Conservation (phyloP, 2,329 filamentous ascomycete species). For the Paracoccidioides brasiliensis region DNA sequence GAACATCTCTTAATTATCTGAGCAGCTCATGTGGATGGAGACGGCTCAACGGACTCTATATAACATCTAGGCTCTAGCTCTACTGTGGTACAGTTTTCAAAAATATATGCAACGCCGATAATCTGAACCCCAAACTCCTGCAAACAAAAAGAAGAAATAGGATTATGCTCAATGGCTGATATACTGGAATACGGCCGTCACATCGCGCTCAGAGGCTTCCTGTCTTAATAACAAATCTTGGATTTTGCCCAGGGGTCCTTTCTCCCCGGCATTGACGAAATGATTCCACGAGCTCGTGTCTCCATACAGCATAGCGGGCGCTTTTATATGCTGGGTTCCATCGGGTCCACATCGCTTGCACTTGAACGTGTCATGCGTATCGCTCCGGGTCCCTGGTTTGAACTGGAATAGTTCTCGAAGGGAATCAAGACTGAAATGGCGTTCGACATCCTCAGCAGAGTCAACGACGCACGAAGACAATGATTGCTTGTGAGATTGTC, state of each 20-base stretch:
- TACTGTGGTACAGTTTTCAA: background rate
- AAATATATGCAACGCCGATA: background rate
- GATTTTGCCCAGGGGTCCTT: slow-evolving; percentile 59
- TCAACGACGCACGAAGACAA: slow-evolving; percentile 94
- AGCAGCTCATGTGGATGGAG: background rate
- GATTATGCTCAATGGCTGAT: slow-evolving; percentile 59
- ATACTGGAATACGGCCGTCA: slow-evolving; percentile 96
- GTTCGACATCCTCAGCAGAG: slow-evolving; percentile 89
- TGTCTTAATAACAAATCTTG: slow-evolving; percentile 85
- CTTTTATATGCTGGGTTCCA: slow-evolving; percentile 76
- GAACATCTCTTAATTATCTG: no score
- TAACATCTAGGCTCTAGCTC: background rate
- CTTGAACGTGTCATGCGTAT: slow-evolving; percentile 98
- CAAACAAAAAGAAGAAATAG: background rate
- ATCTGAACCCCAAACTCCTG: background rate
- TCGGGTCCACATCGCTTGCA: slow-evolving; percentile 88
- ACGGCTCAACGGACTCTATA: background rate
- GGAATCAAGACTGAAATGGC: slow-evolving; percentile 86
- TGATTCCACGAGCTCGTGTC: slow-evolving; percentile 99
- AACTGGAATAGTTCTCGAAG: slow-evolving; percentile 92
- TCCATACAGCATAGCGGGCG: slow-evolving; percentile 88
- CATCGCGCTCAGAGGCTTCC: slow-evolving; percentile 62
- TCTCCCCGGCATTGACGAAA: slow-evolving; percentile 63
- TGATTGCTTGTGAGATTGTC: slow-evolving; percentile 95
- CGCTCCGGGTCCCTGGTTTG: slow-evolving; percentile 67